Percentiles rank a stretch among this genome's conserved stretches.
Conservation (phyloP, 2,329 filamentous ascomycete species). For the Pseudopyricularia javanii region DNA sequence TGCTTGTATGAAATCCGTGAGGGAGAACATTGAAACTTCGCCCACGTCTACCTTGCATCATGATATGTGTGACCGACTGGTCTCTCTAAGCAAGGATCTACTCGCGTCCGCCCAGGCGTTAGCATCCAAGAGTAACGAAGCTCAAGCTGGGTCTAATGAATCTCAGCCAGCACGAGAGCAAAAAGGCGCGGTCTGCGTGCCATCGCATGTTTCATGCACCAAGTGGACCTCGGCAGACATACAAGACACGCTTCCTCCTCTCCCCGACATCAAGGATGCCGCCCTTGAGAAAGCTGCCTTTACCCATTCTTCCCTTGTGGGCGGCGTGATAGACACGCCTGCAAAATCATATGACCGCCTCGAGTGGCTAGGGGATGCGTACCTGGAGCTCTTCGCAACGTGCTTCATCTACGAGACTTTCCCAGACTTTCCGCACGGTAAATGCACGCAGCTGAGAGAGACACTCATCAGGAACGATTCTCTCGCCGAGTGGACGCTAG, state of each 20-base stretch:
- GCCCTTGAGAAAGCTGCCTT: slow-evolving; percentile 51
- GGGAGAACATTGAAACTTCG: slow-evolving; percentile 5
- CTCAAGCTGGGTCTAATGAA: not conserved
- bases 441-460: slow-evolving; percentile 66
- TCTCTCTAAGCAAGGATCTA: slow-evolving; percentile 11
- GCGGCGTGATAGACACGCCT: slow-evolving; percentile 23
- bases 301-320: slow-evolving; percentile 37
- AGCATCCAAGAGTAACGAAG: not conserved
- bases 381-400: slow-evolving; percentile 64
- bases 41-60: not conserved
- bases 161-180: not conserved
- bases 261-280: slow-evolving; percentile 49
- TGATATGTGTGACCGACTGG: slow-evolving; percentile 10
- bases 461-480: slow-evolving; percentile 70
- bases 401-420: slow-evolving; percentile 64
- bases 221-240: slow-evolving; percentile 41
- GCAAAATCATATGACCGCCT: slow-evolving; percentile 62
- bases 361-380: slow-evolving; percentile 77
- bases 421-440: slow-evolving; percentile 49
- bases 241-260: slow-evolving; percentile 33
- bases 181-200: not conserved
- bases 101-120: slow-evolving; percentile 13
- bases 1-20: slow-evolving; percentile 22
- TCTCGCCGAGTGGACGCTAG: slow-evolving; percentile 53
- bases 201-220: slow-evolving; percentile 18